Percentiles rank a stretch among this genome's conserved stretches.
These are phyloP conservation scores for Scedosporium apiospermum DNA, from an alignment of 2,329 filamentous ascomycete species.

Conservation along the genomic window DNA sequence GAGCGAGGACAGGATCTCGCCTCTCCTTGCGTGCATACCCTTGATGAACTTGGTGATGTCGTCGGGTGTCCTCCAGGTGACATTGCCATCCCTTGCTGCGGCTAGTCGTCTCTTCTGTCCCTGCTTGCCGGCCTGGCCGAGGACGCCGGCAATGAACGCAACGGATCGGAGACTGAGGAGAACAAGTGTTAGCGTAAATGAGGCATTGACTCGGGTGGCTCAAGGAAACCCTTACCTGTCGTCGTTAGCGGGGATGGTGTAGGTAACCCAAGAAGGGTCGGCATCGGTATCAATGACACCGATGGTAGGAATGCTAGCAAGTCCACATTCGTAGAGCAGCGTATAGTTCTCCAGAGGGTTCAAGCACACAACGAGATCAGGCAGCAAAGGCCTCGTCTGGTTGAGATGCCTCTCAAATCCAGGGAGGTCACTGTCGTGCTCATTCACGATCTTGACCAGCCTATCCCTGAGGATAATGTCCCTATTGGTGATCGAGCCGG, in stretches of 20 bases:
- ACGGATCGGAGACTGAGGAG: conserved; percentile 63
- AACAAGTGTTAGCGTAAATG: conserved; percentile 14
- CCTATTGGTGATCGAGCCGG: conserved; percentile 85
- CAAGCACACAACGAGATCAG: conserved; percentile 84
- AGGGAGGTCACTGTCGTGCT: conserved; percentile 49
- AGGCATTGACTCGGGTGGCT: not conserved
- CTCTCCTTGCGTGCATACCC: not conserved
- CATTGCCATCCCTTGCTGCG: conserved; percentile 49
- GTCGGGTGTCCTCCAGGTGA: conserved; percentile 50
- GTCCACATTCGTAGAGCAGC: conserved; percentile 80
- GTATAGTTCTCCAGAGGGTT: conserved; percentile 92
- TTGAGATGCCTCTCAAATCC: conserved; percentile 59
- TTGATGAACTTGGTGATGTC: conserved; percentile 32
- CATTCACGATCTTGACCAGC: conserved; percentile 65
- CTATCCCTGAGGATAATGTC: conserved; percentile 73
- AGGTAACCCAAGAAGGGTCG: conserved; percentile 89
- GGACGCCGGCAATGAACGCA: conserved; percentile 71
- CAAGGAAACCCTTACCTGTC: conserved; percentile 55
- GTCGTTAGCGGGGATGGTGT: conserved; percentile 93
- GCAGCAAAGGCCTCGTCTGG: conserved; percentile 59
- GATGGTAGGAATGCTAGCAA: conserved; percentile 85
- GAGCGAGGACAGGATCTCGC: conserved; percentile 1
- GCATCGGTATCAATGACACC: conserved; percentile 90
- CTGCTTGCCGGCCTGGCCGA: conserved; percentile 73
- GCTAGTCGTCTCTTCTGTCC: conserved; percentile 61